Evolutionary conservation across 345 rosid genomes (phyloP).

Genomic region (Eucalyptus microcorys): DNA sequence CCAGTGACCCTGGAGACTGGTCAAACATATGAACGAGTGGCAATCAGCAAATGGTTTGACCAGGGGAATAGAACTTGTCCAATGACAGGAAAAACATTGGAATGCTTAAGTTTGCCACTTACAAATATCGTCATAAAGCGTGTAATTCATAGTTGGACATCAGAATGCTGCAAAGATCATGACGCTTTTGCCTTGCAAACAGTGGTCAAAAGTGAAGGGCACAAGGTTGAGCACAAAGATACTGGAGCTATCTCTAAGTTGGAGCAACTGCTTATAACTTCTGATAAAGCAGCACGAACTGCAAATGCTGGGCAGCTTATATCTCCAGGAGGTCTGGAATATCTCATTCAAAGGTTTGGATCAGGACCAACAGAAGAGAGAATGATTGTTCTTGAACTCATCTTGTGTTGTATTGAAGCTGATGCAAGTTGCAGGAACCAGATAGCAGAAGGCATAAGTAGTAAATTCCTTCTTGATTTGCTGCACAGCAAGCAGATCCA

Average conservation of each 20-base stretch:
- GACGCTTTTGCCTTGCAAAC: constrained; percentile 11
- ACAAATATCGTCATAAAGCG: constrained; percentile 44
- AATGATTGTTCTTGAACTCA: constrained; percentile 14
- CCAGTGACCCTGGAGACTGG: constrained; percentile 65
- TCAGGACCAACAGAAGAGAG: constrained; percentile 23
- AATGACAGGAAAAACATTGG: constrained; percentile 35
- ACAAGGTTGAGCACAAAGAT: background rate
- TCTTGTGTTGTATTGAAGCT: constrained; percentile 38
- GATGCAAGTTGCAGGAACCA: constrained; percentile 32
- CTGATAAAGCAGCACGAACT: constrained; percentile 13
- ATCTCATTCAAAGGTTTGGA: constrained; percentile 24
- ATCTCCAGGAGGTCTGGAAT: constrained; percentile 36
- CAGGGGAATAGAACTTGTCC: constrained; percentile 52
- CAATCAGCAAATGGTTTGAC: constrained; percentile 43
- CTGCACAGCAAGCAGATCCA: constrained; percentile 26
- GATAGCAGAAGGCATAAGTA: constrained; percentile 17
- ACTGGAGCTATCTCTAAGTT: constrained; percentile 15
- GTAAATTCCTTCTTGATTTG: constrained; percentile 20
- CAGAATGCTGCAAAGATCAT: constrained; percentile 8
- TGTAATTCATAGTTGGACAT: constrained; percentile 31
- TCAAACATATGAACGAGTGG: constrained; percentile 44
- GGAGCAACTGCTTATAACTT: constrained; percentile 32
- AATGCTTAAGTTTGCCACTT: constrained; percentile 20
- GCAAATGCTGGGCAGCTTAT: constrained; percentile 28
- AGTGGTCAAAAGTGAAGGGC: background rate